Evolutionary conservation across 176 grass and related monocot species (phyloP).

Genomic region (Carex parvula): DNA sequence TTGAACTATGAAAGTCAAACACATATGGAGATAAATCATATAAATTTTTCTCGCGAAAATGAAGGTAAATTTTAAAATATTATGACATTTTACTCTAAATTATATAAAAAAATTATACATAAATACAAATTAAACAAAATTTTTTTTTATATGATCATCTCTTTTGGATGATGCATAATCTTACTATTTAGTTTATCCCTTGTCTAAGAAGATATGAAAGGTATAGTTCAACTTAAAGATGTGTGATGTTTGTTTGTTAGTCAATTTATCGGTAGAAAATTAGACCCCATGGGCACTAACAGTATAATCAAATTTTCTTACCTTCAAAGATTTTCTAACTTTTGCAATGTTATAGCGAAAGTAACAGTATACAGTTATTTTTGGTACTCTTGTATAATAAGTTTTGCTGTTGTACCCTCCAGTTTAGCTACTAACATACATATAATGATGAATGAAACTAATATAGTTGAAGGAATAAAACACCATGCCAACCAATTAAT

Average conservation of each 20-base stretch:
- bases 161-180: neutral
- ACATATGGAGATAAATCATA: too few relatives aligned
- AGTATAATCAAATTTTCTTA: conserved; percentile 22
- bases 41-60: too few relatives aligned
- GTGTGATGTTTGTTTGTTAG: neutral
- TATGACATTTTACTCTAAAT: too few relatives aligned
- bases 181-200: neutral
- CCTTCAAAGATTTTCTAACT: conserved; percentile 14
- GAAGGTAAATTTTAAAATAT: too few relatives aligned
- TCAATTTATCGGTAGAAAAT: conserved; percentile 17
- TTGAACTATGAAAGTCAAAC: too few relatives aligned
- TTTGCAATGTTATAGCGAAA: conserved; percentile 3
- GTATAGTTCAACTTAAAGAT: conserved; percentile 12
- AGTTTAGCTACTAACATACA: neutral
- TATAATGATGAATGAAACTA: neutral
- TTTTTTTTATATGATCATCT: neutral
- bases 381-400: neutral
- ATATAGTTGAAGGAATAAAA: neutral
- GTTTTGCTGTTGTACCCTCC: neutral
- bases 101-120: too few relatives aligned
- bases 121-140: too few relatives aligned
- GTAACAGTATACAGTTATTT: neutral
- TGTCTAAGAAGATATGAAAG: conserved; percentile 9
- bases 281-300: neutral
- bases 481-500: too few relatives aligned